Evolutionary conservation across 495 filamentous ascomycete species (phyloP).

Genomic region (Saxispiralis lemnorum): DNA sequence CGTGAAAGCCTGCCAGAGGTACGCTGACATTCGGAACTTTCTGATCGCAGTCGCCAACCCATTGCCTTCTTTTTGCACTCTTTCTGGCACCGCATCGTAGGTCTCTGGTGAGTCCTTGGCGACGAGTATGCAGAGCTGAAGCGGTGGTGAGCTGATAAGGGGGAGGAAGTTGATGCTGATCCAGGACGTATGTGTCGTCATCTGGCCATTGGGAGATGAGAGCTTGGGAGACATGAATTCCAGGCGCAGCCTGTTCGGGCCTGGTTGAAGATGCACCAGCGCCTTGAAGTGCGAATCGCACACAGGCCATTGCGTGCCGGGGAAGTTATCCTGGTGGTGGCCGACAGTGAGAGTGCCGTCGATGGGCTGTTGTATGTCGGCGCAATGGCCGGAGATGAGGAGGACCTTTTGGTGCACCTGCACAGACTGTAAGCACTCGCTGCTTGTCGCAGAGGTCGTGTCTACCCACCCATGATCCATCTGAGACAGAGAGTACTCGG

Average conservation of each 20-base stretch:
- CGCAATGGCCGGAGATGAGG: conserved; percentile 60
- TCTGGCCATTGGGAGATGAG: conserved; percentile 47
- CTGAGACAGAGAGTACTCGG: conserved; percentile 52
- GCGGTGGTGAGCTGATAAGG: conserved; percentile 51
- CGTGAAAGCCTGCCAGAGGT: conserved; percentile 91
- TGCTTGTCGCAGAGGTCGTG: not conserved
- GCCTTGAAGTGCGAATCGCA: conserved; percentile 77
- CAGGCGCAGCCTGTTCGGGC: conserved; percentile 67
- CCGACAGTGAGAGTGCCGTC: conserved; percentile 66
- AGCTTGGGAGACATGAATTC: conserved; percentile 74
- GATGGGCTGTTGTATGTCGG: conserved; percentile 49
- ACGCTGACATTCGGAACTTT: conserved; percentile 81
- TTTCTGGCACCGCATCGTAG: conserved; percentile 64
- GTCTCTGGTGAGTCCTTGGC: conserved; percentile 76
- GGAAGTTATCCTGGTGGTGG: conserved; percentile 71
- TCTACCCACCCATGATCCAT: conserved; percentile 59
- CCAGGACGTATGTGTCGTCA: conserved; percentile 57
- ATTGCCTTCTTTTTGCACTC: conserved; percentile 61
- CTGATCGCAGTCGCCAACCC: conserved; percentile 57
- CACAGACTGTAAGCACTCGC: not conserved
- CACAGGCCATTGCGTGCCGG: conserved; percentile 67
- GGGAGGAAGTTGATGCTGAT: conserved; percentile 72
- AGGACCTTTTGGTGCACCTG: conserved; percentile 84
- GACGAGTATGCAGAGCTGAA: conserved; percentile 70
- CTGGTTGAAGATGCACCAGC: conserved; percentile 68